phyloP scores from a whole-genome alignment of 768 basidiomycete genomes.

The Xerocomellus chrysenteron region DNA sequence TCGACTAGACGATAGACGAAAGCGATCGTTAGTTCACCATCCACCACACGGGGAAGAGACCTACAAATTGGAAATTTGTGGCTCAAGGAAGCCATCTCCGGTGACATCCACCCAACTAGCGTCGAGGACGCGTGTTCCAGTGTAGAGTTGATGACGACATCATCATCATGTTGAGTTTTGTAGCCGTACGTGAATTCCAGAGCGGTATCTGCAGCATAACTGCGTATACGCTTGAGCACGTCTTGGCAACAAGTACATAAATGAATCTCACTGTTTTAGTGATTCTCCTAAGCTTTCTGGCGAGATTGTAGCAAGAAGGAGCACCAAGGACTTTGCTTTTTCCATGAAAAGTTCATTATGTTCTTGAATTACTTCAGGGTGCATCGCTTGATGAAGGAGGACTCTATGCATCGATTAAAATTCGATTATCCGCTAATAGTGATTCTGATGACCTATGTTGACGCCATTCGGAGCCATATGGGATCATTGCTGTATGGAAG shows the following conservation, averaged over 20 bases:
- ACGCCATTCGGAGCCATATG: constrained; percentile 1
- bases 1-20: neutral
- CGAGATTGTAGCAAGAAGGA: neutral
- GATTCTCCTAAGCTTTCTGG: neutral
- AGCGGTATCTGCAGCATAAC: neutral
- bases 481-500: constrained; percentile 6
- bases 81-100: neutral
- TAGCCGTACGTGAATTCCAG: constrained; percentile 4
- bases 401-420: neutral
- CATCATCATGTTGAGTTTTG: neutral
- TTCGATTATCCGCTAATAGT: neutral
- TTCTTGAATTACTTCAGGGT: neutral
- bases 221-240: neutral
- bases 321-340: neutral
- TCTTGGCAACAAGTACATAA: neutral
- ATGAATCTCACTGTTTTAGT: neutral
- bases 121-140: neutral
- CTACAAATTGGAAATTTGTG: neutral
- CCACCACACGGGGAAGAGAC: neutral
- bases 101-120: neutral
- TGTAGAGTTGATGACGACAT: neutral
- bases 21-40: neutral
- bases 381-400: constrained; percentile 3
- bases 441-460: neutral
- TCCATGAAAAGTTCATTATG: neutral